Evolutionary conservation across 2,329 filamentous ascomycete genomes (phyloP).

Genomic region (Sporothrix dimorphospora): DNA sequence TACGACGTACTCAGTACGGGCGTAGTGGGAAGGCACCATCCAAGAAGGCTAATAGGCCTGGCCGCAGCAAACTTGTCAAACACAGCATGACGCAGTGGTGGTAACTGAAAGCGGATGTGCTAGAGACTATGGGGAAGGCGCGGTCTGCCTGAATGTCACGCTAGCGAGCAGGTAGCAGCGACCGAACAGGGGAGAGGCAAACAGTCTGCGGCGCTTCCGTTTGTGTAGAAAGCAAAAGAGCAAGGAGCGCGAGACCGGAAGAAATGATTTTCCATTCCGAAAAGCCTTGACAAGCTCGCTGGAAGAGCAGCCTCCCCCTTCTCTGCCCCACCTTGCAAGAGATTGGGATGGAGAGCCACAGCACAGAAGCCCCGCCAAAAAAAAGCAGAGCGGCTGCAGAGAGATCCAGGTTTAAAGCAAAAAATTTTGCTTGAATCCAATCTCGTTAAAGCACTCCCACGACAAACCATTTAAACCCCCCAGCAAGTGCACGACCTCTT

Average conservation of each 20-base stretch:
- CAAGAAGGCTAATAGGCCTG: background rate
- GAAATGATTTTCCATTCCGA: slow-evolving; percentile 23
- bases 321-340: slow-evolving; percentile 11
- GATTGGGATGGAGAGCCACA: slow-evolving; percentile 9
- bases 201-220: background rate
- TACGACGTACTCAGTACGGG: too few species aligned
- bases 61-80: slow-evolving; percentile 16
- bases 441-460: slow-evolving; percentile 1
- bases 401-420: slow-evolving; percentile 17
- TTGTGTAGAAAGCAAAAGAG: background rate
- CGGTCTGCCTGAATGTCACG: background rate
- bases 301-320: background rate
- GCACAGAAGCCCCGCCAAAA: slow-evolving; percentile 23
- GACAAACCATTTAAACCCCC: slow-evolving; percentile 17
- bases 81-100: slow-evolving; percentile 20
- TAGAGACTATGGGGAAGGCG: slow-evolving; percentile 9
- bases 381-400: slow-evolving; percentile 3
- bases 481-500: background rate
- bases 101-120: slow-evolving; percentile 18
- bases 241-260: background rate
- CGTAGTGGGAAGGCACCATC: slow-evolving; percentile 11
- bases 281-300: too few species aligned
- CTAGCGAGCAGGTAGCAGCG: background rate
- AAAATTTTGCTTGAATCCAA: slow-evolving; percentile 18
- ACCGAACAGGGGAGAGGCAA: background rate